Conservation (phyloP, 129 eudicot genomes). For the Mikania micrantha region DNA sequence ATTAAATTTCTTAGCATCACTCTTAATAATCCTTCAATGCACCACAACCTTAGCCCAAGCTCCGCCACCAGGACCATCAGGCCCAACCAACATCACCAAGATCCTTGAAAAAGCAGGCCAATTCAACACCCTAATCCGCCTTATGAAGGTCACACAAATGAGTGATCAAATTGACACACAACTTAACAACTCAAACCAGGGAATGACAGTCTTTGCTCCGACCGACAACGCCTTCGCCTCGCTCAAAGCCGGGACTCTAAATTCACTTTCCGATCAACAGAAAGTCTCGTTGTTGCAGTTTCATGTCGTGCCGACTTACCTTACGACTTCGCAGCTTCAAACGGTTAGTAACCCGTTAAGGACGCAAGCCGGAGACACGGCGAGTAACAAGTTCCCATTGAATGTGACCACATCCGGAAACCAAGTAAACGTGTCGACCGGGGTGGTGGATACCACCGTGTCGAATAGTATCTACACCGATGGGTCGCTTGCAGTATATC, state of each 20-base stretch:
- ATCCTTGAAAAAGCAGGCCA: conserved; percentile 82
- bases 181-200: conserved; percentile 76
- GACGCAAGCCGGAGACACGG: conserved; percentile 75
- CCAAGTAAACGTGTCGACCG: conserved; percentile 72
- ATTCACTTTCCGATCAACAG: conserved; percentile 64
- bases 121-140: conserved; percentile 60
- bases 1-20: conserved; percentile 3
- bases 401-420: conserved; percentile 72
- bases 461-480: conserved; percentile 57
- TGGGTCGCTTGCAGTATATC: conserved; percentile 61
- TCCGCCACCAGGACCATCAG: conserved; percentile 55
- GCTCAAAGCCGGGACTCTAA: conserved; percentile 68
- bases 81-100: conserved; percentile 72
- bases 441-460: conserved; percentile 57
- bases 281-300: conserved; percentile 62
- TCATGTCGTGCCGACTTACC: conserved; percentile 50
- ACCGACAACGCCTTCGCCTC: conserved; percentile 70
- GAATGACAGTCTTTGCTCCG: conserved; percentile 73
- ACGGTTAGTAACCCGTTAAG: conserved; percentile 79
- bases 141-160: conserved; percentile 37
- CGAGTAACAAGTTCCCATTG: conserved; percentile 43
- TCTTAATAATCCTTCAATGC: conserved; percentile 29
- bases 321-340: conserved; percentile 58
- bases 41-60: conserved; percentile 40
- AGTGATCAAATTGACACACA: conserved; percentile 70